These are phyloP conservation scores for Waltergamsia citrina DNA, from an alignment of 2,329 filamentous ascomycete genomes.

Conservation along the genomic window DNA sequence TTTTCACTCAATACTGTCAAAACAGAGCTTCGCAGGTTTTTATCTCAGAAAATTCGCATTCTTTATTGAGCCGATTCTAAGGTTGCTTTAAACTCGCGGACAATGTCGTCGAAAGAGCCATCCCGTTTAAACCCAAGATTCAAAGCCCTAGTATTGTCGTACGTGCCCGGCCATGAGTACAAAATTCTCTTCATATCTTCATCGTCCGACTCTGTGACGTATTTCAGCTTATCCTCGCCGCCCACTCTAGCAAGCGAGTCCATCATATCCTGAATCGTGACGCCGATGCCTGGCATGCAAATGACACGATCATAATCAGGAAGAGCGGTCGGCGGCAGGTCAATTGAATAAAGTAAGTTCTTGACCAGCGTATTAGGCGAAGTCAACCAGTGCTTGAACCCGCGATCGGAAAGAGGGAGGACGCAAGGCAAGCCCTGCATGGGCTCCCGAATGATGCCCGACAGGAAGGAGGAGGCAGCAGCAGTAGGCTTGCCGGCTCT, in stretches of 20 bases:
- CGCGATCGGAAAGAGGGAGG: conserved; percentile 30
- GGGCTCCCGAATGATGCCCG: conserved; percentile 48
- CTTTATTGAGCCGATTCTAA: too few relatives aligned
- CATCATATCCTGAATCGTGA: conserved; percentile 38
- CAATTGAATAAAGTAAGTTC: conserved; percentile 28
- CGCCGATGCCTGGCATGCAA: conserved; percentile 36
- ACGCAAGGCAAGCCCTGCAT: conserved; percentile 30
- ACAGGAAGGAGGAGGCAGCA: conserved; percentile 47
- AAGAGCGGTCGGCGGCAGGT: conserved; percentile 9
- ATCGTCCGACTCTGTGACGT: conserved; percentile 34
- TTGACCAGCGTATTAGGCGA: conserved; percentile 32
- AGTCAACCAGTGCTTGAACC: conserved; percentile 35
- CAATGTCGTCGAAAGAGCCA: conserved; percentile 15
- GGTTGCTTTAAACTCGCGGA: conserved; percentile 8
- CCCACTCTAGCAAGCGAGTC: conserved; percentile 35
- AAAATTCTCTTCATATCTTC: conserved; percentile 35
- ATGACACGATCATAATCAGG: conserved; percentile 14
- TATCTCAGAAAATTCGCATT: too few relatives aligned
- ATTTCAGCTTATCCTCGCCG: conserved; percentile 27
- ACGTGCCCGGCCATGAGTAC: conserved; percentile 37
- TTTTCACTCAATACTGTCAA: too few relatives aligned
- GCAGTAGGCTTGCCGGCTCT: conserved; percentile 50
- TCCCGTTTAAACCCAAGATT: conserved; percentile 38
- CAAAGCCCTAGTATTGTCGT: conserved; percentile 38
- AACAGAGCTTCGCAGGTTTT: too few relatives aligned